Evolutionary conservation across 331 rosid genomes (phyloP), one percentile per base, ranked within the genome.

Genomic region (Ulmus americana): DNA sequence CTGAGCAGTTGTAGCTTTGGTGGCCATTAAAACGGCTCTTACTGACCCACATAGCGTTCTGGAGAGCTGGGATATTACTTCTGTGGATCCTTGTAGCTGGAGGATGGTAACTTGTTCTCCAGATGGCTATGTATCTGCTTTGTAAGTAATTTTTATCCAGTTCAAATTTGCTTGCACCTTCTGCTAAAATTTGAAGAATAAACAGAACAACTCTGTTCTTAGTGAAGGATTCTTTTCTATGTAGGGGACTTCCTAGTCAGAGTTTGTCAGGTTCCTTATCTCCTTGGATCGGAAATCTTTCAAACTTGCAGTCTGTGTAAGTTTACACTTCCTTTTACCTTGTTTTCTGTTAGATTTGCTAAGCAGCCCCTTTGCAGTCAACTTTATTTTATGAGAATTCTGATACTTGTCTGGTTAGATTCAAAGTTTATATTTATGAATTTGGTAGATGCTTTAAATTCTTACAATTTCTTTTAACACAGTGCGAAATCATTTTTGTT

Each of bases 21-120:
- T 87, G 85, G 90, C 86, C 62, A 87, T 94, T 56, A 94, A 94
- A 79, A 73, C 1, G 65, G 82, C 49, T 62, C 81, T 94, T 59
- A 12, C 45, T 73, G 99, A 94, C 76, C 99, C 97, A 46, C 96
- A 87, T 77, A 87, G 85, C 72, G 99, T 90, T 52, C 68, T 94
- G 85, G 99, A 94, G 77, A 82, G 67, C 77, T 94, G 99, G 99
- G 99, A 94, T 80, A 78, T 71, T 15, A 87, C 75, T 75, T 94
- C 97, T 60, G 99, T 94, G 47, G 99, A 94, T 86, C 99, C 99
- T 52, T 94, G 99, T 77, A 87, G 99, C 77, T 94, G 99, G 99
- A 87, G 99, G 79, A 94, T 94, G 99, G 87, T 94, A 53, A 90
- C 97, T 46, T 94, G 99, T 75, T 68, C 87, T 45, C 0, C 79